A percentile compares a stretch with the other conserved stretches of the same genome.
Evolutionary conservation across 2,329 filamentous ascomycete species (phyloP).

Genomic region (Epichloe uncinata): DNA sequence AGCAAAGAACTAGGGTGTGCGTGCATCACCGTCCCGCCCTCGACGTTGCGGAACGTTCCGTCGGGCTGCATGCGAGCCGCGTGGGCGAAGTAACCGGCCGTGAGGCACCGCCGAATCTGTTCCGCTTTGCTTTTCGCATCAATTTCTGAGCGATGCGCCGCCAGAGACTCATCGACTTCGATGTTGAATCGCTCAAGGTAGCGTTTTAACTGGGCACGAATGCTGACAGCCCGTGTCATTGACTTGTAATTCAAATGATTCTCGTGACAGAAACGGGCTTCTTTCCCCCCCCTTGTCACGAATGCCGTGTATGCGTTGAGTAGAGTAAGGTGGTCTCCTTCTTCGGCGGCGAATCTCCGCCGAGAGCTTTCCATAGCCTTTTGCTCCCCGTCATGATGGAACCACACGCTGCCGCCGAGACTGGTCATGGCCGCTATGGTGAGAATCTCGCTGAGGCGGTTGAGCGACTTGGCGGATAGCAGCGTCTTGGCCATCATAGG

Average conservation of each 20-base stretch:
- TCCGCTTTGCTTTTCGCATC: slow-evolving; percentile 39
- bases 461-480: slow-evolving; percentile 60
- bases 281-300: slow-evolving; percentile 64
- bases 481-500: slow-evolving; percentile 93
- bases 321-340: slow-evolving; percentile 86
- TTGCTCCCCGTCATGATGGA: slow-evolving; percentile 65
- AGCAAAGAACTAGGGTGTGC: slow-evolving; percentile 87
- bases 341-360: slow-evolving; percentile 76
- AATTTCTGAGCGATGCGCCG: slow-evolving; percentile 17
- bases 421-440: slow-evolving; percentile 92
- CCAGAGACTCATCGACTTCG: slow-evolving; percentile 49
- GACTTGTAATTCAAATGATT: slow-evolving; percentile 80
- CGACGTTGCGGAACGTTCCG: slow-evolving; percentile 78
- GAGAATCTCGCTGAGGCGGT: slow-evolving; percentile 73
- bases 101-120: slow-evolving; percentile 71
- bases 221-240: slow-evolving; percentile 69
- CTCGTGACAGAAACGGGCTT: slow-evolving; percentile 74
- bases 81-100: slow-evolving; percentile 84
- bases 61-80: slow-evolving; percentile 89
- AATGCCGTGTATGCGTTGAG: slow-evolving; percentile 92
- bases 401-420: slow-evolving; percentile 70
- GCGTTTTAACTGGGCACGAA: slow-evolving; percentile 72
- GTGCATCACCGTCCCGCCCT: slow-evolving; percentile 62
- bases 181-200: slow-evolving; percentile 81
- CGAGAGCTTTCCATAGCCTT: slow-evolving; percentile 61